These are phyloP conservation scores for Puccinia horiana DNA, from an alignment of 1,284 basidiomycete species.

Conservation along the genomic window DNA sequence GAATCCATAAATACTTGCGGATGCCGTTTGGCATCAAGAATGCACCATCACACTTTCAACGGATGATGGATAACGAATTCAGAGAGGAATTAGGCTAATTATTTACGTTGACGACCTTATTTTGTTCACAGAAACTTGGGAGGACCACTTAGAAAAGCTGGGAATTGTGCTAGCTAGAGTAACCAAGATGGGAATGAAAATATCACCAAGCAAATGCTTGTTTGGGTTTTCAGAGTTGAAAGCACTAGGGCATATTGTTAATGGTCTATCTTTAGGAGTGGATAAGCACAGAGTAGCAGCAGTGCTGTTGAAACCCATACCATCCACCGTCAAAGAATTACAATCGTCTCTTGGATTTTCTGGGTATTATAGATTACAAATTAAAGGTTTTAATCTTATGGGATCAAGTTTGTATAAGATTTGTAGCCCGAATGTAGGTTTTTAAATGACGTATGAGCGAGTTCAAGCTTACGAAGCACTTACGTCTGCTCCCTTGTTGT, in stretches of 20 bases:
- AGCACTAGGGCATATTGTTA: neutral
- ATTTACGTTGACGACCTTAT: conserved; percentile 29
- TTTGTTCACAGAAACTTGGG: neutral
- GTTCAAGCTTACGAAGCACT: conserved; percentile 8
- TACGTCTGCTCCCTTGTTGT: neutral
- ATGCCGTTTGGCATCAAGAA: conserved; percentile 36
- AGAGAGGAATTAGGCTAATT: neutral
- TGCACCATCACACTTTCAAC: neutral
- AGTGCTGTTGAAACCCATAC: neutral
- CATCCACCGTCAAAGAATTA: neutral
- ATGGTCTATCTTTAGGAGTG: neutral
- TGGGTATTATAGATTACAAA: conserved; percentile 8
- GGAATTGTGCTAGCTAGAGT: neutral
- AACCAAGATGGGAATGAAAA: neutral
- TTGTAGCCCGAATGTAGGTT: neutral
- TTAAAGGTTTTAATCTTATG: neutral
- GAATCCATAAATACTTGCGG: conserved; percentile 3
- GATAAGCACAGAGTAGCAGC: conserved; percentile 24
- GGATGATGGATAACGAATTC: conserved; percentile 7
- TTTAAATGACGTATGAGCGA: conserved; percentile 15
- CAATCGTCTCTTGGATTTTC: neutral
- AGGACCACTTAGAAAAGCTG: neutral
- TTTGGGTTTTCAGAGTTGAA: conserved; percentile 19
- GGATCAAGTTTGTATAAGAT: neutral
- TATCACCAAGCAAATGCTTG: neutral